Base-by-base conservation (phyloP, 2,329 filamentous ascomycete species). In the Talaromyces albobiverticillius region DNA sequence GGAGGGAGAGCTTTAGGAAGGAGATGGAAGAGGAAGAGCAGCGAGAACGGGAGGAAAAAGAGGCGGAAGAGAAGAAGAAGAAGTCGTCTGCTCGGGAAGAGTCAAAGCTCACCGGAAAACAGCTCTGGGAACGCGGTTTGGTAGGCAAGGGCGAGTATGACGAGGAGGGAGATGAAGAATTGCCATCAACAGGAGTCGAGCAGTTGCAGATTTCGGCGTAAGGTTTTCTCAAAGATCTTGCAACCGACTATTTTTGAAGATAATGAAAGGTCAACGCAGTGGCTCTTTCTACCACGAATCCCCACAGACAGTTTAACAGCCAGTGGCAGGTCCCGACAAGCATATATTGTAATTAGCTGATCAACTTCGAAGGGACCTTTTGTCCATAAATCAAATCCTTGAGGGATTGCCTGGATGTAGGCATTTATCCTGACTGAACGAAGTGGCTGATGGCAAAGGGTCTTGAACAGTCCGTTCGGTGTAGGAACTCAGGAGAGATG, bases 61-160 rank as follows among this genome's bases (percentile, higher is more conserved):
- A 93, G 62, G 83, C 89, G 59, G 78, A 85, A 31, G 90, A 92
- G 47, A 92, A 95, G 74, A 83, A 90, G 74, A 87, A 90, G 76
- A 94, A 90, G 78, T 63, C 61, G n/a, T 70, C 71, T 23, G 89
- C 89, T 57, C 84, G 89, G 14, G 82, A 86, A 36, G 82, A 79
- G 64, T 77, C 79, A 64, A 86, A 80, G 66, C 72, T 92, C 61
- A 86, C 88, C 1, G 89, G 89, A 16, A 85, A 77, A 65, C 87
- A 93, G 67, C 76, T 93, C 34, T 93, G 89, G 87, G 88, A 92
- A 77, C 80, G 80, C 48, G 89, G 89, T 25, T 71, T 92, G 64
- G 87, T 75, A 48, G 79, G 76, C 46, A 89, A 86, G 74, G 79
- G 71, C 58, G 86, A 87, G 43, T 84, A 86, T 63, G 84, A 85